These are phyloP conservation scores for Termitomyces sp. DNA, from an alignment of 768 basidiomycete species.

Conservation along the genomic window DNA sequence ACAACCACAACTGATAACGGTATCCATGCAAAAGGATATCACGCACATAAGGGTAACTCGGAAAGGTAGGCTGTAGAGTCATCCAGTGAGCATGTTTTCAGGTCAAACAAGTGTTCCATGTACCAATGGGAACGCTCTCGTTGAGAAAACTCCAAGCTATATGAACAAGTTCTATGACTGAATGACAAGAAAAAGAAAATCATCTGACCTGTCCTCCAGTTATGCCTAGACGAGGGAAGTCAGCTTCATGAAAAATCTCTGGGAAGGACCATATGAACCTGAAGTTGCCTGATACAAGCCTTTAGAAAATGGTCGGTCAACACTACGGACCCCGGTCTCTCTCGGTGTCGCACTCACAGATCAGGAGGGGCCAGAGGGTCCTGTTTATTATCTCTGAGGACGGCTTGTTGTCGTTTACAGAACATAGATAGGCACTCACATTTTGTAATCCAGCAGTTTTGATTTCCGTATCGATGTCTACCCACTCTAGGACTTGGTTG, in stretches of 20 bases:
- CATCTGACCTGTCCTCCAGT: conserved; percentile 41
- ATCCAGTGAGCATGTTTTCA: background rate
- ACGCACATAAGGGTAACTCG: conserved; percentile 31
- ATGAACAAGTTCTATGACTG: background rate
- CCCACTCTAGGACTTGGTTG: conserved; percentile 60
- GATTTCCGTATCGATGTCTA: conserved; percentile 54
- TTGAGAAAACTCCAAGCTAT: conserved; percentile 40
- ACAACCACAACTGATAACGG: background rate
- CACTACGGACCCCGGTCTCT: background rate
- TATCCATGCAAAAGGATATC: background rate
- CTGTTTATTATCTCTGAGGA: conserved; percentile 14
- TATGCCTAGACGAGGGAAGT: conserved; percentile 24
- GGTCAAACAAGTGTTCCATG: background rate
- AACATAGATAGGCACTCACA: conserved; percentile 19
- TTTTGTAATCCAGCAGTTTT: conserved; percentile 51
- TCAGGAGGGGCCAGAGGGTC: conserved; percentile 39
- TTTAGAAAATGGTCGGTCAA: conserved; percentile 9
- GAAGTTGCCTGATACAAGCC: conserved; percentile 39
- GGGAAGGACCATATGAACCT: conserved; percentile 21
- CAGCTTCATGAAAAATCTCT: background rate
- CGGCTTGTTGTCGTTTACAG: background rate
- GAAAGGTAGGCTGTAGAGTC: conserved; percentile 33
- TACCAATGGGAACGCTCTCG: conserved; percentile 36
- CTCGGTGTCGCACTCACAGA: conserved; percentile 26
- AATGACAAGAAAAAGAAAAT: background rate